These are phyloP conservation scores for Cyberlindnera galapagoensis DNA, from an alignment of 805 yeast species.

Conservation along the genomic window DNA sequence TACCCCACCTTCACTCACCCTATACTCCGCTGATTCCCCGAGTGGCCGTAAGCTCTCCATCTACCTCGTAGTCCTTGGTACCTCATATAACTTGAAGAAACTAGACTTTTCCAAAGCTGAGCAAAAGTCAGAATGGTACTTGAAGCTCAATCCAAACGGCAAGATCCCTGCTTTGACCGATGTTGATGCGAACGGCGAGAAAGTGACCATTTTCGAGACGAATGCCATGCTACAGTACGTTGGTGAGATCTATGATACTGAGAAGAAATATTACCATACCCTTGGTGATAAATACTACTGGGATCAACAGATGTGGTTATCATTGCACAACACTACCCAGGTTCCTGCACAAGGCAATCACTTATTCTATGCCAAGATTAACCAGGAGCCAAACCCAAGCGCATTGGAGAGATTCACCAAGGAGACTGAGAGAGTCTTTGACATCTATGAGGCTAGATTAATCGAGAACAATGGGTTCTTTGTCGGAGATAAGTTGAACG, in stretches of 20 bases:
- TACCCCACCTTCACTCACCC: no score
- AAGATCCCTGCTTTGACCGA: constrained; percentile 58
- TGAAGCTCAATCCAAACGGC: constrained; percentile 52
- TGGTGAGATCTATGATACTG: constrained; percentile 51
- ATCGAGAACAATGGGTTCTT: constrained; percentile 41
- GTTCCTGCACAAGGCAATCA: constrained; percentile 45
- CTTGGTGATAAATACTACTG: constrained; percentile 39
- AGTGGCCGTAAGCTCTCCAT: no score
- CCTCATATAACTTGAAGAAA: no score
- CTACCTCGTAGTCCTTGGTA: no score
- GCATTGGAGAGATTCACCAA: constrained; percentile 40
- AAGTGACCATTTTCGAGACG: constrained; percentile 42
- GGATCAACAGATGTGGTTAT: constrained; percentile 42
- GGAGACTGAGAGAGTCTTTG: constrained; percentile 43
- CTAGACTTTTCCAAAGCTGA: no score
- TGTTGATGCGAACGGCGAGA: constrained; percentile 28
- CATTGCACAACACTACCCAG: constrained; percentile 53
- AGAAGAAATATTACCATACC: constrained; percentile 31
- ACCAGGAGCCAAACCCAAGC: no score
- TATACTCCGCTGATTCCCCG: no score
- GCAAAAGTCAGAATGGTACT: constrained; percentile 49
- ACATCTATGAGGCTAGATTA: constrained; percentile 45
- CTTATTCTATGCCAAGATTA: constrained; percentile 42
- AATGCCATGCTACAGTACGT: constrained; percentile 53
- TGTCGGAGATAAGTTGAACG: constrained; percentile 48